phyloP scores from a whole-genome alignment of 2,329 filamentous ascomycete genomes.

The Cylindrodendrum hubeiense region DNA sequence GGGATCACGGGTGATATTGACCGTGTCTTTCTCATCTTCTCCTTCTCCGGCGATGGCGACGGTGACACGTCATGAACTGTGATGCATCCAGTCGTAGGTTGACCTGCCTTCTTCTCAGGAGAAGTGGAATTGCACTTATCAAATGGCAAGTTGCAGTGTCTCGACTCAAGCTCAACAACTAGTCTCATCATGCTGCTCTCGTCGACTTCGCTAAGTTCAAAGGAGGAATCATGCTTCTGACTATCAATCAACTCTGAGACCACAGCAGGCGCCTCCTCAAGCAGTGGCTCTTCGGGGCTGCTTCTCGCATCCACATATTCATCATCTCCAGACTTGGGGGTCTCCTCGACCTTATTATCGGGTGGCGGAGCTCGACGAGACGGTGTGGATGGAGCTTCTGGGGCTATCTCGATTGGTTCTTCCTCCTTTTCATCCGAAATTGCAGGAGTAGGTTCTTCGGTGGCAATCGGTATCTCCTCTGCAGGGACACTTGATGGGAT shows the following conservation, averaged over 20 bases:
- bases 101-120: constrained; percentile 27
- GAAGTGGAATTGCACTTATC: constrained; percentile 33
- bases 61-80: constrained; percentile 37
- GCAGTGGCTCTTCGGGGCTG: constrained; percentile 51
- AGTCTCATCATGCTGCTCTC: constrained; percentile 62
- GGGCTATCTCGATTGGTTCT: constrained; percentile 9
- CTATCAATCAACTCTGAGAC: constrained; percentile 17
- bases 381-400: constrained; percentile 23
- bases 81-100: constrained; percentile 32
- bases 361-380: constrained; percentile 33
- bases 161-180: constrained; percentile 63
- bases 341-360: constrained; percentile 44
- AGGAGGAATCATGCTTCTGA: constrained; percentile 49
- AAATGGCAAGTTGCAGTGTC: constrained; percentile 46
- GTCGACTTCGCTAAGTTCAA: constrained; percentile 58
- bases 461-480: constrained; percentile 24
- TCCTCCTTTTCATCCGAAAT: constrained; percentile 17
- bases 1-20: constrained; percentile 35
- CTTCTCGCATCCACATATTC: constrained; percentile 63
- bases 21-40: constrained; percentile 26
- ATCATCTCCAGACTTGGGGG: constrained; percentile 59
- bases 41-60: constrained; percentile 31
- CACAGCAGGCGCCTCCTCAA: constrained; percentile 13
- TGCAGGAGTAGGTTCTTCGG: constrained; percentile 9
- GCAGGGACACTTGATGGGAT: constrained; percentile 48